Base-by-base conservation (phyloP, 2,329 filamentous ascomycete species). In the Colletotrichum sp. region DNA sequence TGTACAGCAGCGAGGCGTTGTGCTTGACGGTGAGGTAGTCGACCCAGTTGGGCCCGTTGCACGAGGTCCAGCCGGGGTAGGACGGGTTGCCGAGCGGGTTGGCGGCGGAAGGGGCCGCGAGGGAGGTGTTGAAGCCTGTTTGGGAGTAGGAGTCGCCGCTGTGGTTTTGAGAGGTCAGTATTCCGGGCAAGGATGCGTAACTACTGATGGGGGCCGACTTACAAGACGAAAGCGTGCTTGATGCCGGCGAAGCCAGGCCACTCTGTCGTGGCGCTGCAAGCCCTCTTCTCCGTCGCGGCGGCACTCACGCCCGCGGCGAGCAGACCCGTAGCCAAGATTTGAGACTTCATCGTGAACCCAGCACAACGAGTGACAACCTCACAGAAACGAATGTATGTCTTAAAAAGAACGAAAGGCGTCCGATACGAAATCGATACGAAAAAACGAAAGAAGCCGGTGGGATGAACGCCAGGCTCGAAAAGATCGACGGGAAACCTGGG, bases 51-150 rank as follows among this genome's bases (percentile, higher is more conserved):
- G 85, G 81, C 13, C 89, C 89, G 26, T 88, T 88, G 8, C 86
- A 83, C 1, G 88, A 86, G 26, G 89, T 90, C 77, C 82, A 88
- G 26, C 89, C 87, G 0, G 88, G 89, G 77, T 90, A 91, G 1
- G 85, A 77, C 0, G 92, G 92, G 79, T 94, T 94, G 1, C 92
- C 92, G 60, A 94, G 85, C 0, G 92, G 91, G 78, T 93, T 92
- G 1, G 85, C 81, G 3, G 85, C 78, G 9, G 86, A 89, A 2
- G 92, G 91, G 49, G 91, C 87, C 1, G 86, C 82, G 26, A 86
- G 85, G 13, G 83, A 87, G 57, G 88, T 84, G 75, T 92, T 84
- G 82, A 94, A 94, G 10, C 89, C 89, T 1, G 82, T 83, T 28
- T 83, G 80, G 4, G 81, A 81, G 63, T 83, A 83, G 8, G 82